Evolutionary conservation across 306 rosid genomes (phyloP).

Genomic region (Notholithocarpus densiflorus): DNA sequence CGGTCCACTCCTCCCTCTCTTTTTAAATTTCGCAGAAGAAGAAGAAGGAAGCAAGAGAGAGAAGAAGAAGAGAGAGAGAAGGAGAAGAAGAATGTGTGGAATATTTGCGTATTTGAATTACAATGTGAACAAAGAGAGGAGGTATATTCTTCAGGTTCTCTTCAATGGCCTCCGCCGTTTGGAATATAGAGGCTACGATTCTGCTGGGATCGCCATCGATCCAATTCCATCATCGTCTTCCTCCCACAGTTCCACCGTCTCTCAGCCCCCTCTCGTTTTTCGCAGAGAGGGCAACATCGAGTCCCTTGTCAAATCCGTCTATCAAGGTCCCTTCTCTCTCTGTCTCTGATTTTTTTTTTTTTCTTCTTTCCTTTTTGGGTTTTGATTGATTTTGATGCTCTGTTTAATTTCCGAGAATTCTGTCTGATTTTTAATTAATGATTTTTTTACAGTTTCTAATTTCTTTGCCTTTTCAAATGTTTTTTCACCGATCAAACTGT

Average conservation of each 20-base stretch:
- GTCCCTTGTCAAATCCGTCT: constrained; percentile 87
- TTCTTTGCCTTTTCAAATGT: too few relatives aligned
- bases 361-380: neutral
- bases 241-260: constrained; percentile 5
- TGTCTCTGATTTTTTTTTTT: too few relatives aligned
- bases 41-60: too few relatives aligned
- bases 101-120: constrained; percentile 94
- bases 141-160: constrained; percentile 81
- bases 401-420: constrained; percentile 10
- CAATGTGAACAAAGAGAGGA: constrained; percentile 74
- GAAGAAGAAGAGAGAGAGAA: neutral
- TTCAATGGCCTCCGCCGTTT: constrained; percentile 86
- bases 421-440: too few relatives aligned
- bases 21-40: neutral
- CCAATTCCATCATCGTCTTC: constrained; percentile 26
- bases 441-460: too few relatives aligned
- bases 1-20: neutral
- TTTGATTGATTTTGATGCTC: neutral
- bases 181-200: constrained; percentile 96
- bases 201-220: constrained; percentile 86
- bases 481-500: too few relatives aligned
- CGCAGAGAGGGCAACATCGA: constrained; percentile 96
- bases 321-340: constrained; percentile 44
- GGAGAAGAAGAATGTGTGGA: constrained; percentile 70
- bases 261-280: constrained; percentile 57